Conservation (phyloP, 805 yeast genomes). For the Zygosaccharomyces bailii region DNA sequence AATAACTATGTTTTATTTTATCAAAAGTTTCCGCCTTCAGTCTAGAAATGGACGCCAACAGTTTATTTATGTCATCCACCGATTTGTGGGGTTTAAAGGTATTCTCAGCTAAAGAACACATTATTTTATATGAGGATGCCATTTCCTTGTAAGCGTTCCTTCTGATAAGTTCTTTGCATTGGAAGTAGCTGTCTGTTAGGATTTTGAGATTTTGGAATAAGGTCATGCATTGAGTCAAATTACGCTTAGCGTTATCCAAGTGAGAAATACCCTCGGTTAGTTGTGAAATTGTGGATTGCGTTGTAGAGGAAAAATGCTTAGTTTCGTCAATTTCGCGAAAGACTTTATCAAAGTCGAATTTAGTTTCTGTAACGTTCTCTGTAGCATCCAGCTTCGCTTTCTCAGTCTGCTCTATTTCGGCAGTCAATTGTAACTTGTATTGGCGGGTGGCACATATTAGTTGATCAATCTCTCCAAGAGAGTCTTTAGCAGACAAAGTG, state of each 20-base stretch:
- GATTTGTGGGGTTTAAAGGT: conserved; percentile 65
- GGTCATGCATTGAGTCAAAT: conserved; percentile 80
- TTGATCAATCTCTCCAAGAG: conserved; percentile 49
- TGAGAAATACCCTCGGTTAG: conserved; percentile 77
- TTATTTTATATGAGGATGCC: conserved; percentile 31
- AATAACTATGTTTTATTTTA: conserved; percentile 23
- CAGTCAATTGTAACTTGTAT: conserved; percentile 49
- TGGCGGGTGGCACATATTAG: conserved; percentile 47
- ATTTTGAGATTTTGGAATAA: conserved; percentile 82
- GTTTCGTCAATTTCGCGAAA: conserved; percentile 59
- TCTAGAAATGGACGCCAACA: conserved; percentile 29
- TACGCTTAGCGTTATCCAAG: conserved; percentile 78
- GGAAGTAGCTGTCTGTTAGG: conserved; percentile 50
- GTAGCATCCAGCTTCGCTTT: conserved; percentile 21
- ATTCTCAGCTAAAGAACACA: conserved; percentile 33
- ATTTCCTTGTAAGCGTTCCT: conserved; percentile 23
- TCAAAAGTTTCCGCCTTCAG: conserved; percentile 28
- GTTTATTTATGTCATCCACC: conserved; percentile 54
- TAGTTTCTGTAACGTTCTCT: conserved; percentile 14
- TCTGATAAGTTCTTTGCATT: conserved; percentile 21
- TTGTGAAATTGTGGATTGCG: conserved; percentile 58
- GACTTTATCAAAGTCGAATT: conserved; percentile 36
- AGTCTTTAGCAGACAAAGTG: conserved; percentile 49
- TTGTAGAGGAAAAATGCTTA: conserved; percentile 69
- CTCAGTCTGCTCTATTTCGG: conserved; percentile 41